These are phyloP conservation scores for Xylariaceae sp. DNA, from an alignment of 2,329 filamentous ascomycete species.

Conservation along the genomic window DNA sequence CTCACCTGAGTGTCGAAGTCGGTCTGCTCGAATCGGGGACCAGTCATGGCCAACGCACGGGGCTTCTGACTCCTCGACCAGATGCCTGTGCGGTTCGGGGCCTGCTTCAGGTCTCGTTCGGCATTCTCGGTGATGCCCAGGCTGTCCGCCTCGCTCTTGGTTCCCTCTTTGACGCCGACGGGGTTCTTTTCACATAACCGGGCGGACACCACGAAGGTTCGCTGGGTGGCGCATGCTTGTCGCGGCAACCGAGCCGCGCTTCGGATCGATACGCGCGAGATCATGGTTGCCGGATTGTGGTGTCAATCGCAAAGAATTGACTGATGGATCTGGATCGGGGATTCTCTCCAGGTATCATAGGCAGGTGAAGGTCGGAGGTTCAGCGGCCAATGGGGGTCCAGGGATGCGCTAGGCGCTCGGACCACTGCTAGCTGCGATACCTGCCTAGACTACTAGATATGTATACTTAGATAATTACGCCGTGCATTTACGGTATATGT, in stretches of 20 bases:
- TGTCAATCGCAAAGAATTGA: slow-evolving; percentile 26
- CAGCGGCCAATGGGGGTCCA: slow-evolving; percentile 15
- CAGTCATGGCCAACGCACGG: slow-evolving; percentile 78
- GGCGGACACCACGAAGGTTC: slow-evolving; percentile 45
- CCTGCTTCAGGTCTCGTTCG: slow-evolving; percentile 58
- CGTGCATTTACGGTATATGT: no score
- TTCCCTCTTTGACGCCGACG: slow-evolving; percentile 36
- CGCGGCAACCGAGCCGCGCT: slow-evolving; percentile 40
- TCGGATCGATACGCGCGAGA: slow-evolving; percentile 38
- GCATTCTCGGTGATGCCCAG: slow-evolving; percentile 36
- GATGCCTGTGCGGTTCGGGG: slow-evolving; percentile 73
- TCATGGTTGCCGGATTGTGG: slow-evolving; percentile 44
- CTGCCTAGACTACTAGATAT: no score
- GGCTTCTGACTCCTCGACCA: slow-evolving; percentile 87
- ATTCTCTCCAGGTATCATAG: neutral
- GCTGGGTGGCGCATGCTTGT: slow-evolving; percentile 39
- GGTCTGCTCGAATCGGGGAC: slow-evolving; percentile 94
- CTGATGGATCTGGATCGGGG: slow-evolving; percentile 7
- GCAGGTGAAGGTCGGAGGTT: slow-evolving; percentile 16
- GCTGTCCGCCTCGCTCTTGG: slow-evolving; percentile 37
- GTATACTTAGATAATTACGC: no score
- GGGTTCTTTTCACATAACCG: slow-evolving; percentile 41
- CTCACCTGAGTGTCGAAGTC: slow-evolving; percentile 86
- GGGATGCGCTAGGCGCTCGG: slow-evolving; percentile 19
- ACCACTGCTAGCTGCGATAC: slow-evolving; percentile 10